These are phyloP conservation scores for Podospora pseudocomata DNA, from an alignment of 495 filamentous ascomycete species.

Conservation along the genomic window DNA sequence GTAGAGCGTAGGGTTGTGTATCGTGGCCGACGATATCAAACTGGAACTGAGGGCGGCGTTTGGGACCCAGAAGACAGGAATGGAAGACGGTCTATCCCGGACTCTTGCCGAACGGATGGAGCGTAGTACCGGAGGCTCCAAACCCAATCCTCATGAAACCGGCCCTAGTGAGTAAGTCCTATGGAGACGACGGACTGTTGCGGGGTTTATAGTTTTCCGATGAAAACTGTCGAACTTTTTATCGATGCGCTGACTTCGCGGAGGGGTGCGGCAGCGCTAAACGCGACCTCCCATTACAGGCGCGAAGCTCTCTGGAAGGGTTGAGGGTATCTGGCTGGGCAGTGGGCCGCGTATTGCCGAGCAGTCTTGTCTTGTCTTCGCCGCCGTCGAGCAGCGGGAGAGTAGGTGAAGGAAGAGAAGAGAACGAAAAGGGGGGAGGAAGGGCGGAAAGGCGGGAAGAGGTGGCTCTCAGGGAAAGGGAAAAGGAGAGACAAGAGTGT, in stretches of 20 bases:
- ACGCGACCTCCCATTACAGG: conserved; percentile 35
- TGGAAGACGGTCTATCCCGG: conserved; percentile 4
- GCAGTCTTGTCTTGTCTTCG: conserved; percentile 11
- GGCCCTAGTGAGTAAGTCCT: conserved; percentile 1
- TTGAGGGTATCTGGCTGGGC: conserved; percentile 10
- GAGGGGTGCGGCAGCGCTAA: conserved; percentile 30
- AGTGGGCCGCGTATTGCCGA: conserved; percentile 17
- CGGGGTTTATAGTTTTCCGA: background rate
- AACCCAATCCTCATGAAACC: conserved; percentile 13
- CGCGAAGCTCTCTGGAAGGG: conserved; percentile 18
- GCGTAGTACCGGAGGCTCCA: conserved; percentile 7
- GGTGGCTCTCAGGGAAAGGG: conserved; percentile 19
- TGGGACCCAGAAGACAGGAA: background rate
- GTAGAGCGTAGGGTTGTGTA: background rate
- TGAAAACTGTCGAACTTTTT: conserved; percentile 2
- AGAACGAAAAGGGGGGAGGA: conserved; percentile 20
- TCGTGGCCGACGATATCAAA: background rate
- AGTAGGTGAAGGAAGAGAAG: conserved; percentile 9
- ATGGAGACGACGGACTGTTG: background rate
- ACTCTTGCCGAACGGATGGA: conserved; percentile 11
- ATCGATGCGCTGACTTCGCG: conserved; percentile 19
- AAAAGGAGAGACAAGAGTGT: conserved; percentile 24
- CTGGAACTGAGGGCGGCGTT: conserved; percentile 10
- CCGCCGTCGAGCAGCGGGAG: conserved; percentile 19
- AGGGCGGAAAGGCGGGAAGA: background rate